Evolutionary conservation across 768 basidiomycete species (phyloP).

Genomic region (Boletus eberwhitei): DNA sequence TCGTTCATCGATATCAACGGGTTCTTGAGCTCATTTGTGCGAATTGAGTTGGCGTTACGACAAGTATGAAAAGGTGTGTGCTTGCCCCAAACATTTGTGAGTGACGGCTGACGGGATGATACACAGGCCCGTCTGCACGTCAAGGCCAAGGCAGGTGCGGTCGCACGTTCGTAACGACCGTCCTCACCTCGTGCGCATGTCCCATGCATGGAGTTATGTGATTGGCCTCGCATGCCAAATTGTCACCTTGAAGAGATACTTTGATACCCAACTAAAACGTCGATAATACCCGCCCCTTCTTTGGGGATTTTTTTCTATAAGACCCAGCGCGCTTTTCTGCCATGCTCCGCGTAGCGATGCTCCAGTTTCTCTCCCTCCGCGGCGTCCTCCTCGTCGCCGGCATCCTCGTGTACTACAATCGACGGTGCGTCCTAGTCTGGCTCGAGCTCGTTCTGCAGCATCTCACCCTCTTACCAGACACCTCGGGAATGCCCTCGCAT

Average conservation of each 20-base stretch:
- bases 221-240: conserved; percentile 1
- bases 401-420: conserved; percentile 17
- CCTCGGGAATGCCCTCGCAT: conserved; percentile 19
- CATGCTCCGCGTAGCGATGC: background rate
- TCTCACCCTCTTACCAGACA: conserved; percentile 5
- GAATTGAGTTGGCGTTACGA: background rate
- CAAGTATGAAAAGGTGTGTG: background rate
- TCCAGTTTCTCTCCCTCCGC: conserved; percentile 10
- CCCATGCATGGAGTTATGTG: background rate
- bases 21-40: too few species aligned
- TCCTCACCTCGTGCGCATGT: conserved; percentile 6
- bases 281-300: background rate
- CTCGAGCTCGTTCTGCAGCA: too few species aligned
- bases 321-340: background rate
- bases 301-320: conserved; percentile 1
- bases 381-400: conserved; percentile 19
- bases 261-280: background rate
- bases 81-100: background rate
- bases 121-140: background rate
- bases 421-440: conserved; percentile 7
- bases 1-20: too few species aligned
- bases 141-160: background rate
- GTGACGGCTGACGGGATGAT: background rate
- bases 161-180: conserved; percentile 6
- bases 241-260: background rate